Conservation (phyloP, 495 filamentous ascomycete genomes). For the Xylaria flabelliformis region DNA sequence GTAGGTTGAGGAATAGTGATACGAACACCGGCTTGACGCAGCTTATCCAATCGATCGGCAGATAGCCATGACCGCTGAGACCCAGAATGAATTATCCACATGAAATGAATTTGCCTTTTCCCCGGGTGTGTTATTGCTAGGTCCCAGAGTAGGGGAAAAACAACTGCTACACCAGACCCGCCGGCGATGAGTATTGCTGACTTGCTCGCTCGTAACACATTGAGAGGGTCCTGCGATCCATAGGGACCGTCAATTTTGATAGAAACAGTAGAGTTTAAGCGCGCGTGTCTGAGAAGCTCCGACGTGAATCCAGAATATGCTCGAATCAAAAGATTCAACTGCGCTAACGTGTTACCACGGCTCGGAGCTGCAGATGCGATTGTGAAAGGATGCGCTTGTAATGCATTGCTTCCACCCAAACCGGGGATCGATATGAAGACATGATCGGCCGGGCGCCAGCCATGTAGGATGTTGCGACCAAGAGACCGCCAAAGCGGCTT, state of each 20-base stretch:
- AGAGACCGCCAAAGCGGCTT: slow-evolving; percentile 22
- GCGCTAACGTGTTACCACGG: slow-evolving; percentile 39
- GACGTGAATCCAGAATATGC: slow-evolving; percentile 65
- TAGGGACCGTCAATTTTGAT: slow-evolving; percentile 64
- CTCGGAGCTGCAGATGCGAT: slow-evolving; percentile 60
- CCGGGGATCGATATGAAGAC: slow-evolving; percentile 63
- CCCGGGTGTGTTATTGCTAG: slow-evolving; percentile 33
- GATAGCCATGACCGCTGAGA: slow-evolving; percentile 60
- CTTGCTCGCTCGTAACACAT: slow-evolving; percentile 50
- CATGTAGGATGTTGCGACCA: slow-evolving; percentile 49
- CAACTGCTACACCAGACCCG: slow-evolving; percentile 67
- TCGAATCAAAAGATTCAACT: slow-evolving; percentile 61
- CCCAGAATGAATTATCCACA: slow-evolving; percentile 62
- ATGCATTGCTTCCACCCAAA: slow-evolving; percentile 50
- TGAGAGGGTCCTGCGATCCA: slow-evolving; percentile 47
- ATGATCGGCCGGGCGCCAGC: slow-evolving; percentile 65
- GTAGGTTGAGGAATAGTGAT: slow-evolving; percentile 60
- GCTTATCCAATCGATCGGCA: slow-evolving; percentile 50
- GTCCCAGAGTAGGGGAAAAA: slow-evolving; percentile 58
- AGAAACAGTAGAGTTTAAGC: slow-evolving; percentile 40
- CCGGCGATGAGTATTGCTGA: slow-evolving; percentile 63
- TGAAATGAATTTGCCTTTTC: slow-evolving; percentile 54
- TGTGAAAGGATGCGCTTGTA: slow-evolving; percentile 67
- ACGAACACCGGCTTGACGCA: slow-evolving; percentile 52
- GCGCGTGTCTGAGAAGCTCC: slow-evolving; percentile 58